Base-by-base conservation (phyloP, 805 yeast species). In the Kluyveromyces aestuarii region DNA sequence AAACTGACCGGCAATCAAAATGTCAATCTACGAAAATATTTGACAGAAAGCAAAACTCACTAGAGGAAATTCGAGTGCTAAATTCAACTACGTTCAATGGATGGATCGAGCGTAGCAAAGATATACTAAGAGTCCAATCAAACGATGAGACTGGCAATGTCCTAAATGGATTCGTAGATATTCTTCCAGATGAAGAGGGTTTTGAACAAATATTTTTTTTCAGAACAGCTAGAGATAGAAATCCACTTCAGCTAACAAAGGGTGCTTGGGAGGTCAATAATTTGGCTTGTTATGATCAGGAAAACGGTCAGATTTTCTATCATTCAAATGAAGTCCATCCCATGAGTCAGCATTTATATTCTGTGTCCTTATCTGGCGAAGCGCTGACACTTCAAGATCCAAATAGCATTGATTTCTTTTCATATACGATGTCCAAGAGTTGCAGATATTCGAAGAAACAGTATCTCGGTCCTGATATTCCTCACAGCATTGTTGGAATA, bases 141-240 rank as follows among this genome's bases (percentile, higher is more conserved):
- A 16, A 10, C 6, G 53, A 60, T 0, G 35, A 30, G 2, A 47
- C 47, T 7, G 69, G 62, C 1, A 60, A 72, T 36, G 36, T 37
- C 2, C 57, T 45, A 0, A 53, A 72, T 50, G 91, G 91, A 0
- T 86, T 81, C 57, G 71, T 85, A 45, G 93, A 85, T 60, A 66
- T 79, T 2, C 72, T 80, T 13, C 79, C 75, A 16, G 72, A 71
- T 35, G 70, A 59, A 10, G 48, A 70, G 11, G 82, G 84, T 0
- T 82, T 65, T 61, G 78, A 76, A 52, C 93, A 85, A 60, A 64
- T 86, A 44, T 87, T 80, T 2, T 79, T 76, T 59, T 84, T 79
- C 55, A 66, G 74, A 16, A 69, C 75, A 1, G 72, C 76, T 1
- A 59, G 66, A 6, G 60, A 74, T 35, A 56, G 67, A 0, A 58